phyloP scores from a whole-genome alignment of 2,329 filamentous ascomycete species.

The Mycosphaerella arachidis region DNA sequence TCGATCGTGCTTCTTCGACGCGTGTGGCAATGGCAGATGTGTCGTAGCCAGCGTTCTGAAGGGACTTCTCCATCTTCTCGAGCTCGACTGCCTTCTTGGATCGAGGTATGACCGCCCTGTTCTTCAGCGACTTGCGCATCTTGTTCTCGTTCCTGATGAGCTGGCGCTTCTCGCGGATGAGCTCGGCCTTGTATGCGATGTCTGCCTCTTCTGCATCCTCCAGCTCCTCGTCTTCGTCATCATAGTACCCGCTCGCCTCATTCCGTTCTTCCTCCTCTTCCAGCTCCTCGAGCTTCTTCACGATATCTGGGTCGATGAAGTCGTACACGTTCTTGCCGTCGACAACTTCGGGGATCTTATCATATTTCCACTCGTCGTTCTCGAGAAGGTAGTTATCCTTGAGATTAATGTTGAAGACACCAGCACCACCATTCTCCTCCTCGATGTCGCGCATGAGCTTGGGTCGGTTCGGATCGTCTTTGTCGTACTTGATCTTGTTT shows the following conservation, averaged over 20 bases:
- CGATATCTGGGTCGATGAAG: conserved; percentile 95
- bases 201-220: conserved; percentile 88
- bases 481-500: conserved; percentile 81
- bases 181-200: conserved; percentile 81
- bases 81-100: conserved; percentile 75
- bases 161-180: conserved; percentile 91
- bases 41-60: conserved; percentile 82
- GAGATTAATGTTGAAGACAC: conserved; percentile 92
- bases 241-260: conserved; percentile 85
- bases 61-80: conserved; percentile 78
- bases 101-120: conserved; percentile 87
- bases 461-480: conserved; percentile 76
- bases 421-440: conserved; percentile 86
- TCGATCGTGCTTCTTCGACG: conserved; percentile 52
- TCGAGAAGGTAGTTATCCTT: conserved; percentile 82
- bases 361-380: conserved; percentile 90
- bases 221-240: conserved; percentile 68
- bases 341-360: conserved; percentile 89
- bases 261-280: conserved; percentile 95
- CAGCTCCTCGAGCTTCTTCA: conserved; percentile 81
- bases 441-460: conserved; percentile 82
- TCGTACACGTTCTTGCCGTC: conserved; percentile 97
- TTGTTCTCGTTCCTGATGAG: conserved; percentile 90
- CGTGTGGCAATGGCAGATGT: conserved; percentile 69
- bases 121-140: conserved; percentile 96